Evolutionary conservation across 176 grass and related monocot genomes (phyloP).

Genomic region (Oryza australiensis): DNA sequence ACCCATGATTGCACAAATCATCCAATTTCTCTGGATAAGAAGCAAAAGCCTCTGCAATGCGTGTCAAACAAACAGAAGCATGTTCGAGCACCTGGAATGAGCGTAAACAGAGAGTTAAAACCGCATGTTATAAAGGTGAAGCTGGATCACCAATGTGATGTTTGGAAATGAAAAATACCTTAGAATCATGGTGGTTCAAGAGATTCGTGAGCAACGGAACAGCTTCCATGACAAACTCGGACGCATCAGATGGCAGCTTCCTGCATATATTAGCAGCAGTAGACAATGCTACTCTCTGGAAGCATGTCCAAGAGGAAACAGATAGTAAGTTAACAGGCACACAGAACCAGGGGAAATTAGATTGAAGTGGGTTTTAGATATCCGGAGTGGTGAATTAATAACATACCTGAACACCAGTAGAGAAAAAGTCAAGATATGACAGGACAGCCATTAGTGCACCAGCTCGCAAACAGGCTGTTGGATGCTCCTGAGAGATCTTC

Average conservation of each 20-base stretch:
- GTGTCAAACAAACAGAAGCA: constrained; percentile 88
- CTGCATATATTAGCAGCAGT: constrained; percentile 92
- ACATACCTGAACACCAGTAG: constrained; percentile 89
- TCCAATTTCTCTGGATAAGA: constrained; percentile 70
- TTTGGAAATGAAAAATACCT: constrained; percentile 26
- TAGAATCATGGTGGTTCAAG: constrained; percentile 78
- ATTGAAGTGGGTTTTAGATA: not conserved
- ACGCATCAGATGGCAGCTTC: constrained; percentile 88
- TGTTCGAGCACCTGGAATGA: constrained; percentile 71
- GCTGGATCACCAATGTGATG: not conserved
- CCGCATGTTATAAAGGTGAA: not conserved
- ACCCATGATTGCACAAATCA: constrained; percentile 80
- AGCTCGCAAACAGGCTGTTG: constrained; percentile 90
- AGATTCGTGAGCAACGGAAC: constrained; percentile 86
- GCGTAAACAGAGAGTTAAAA: not conserved
- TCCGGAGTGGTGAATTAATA: not conserved
- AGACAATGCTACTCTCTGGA: constrained; percentile 84
- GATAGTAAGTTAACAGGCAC: constrained; percentile 17
- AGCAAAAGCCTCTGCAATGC: constrained; percentile 85
- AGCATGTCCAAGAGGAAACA: constrained; percentile 24
- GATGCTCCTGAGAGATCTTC: constrained; percentile 95
- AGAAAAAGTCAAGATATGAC: constrained; percentile 97
- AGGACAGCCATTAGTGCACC: constrained; percentile 95
- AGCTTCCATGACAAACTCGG: constrained; percentile 89
- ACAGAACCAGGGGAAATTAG: not conserved